Base-by-base conservation (phyloP, 805 yeast species). In the Starmerella floricola region DNA sequence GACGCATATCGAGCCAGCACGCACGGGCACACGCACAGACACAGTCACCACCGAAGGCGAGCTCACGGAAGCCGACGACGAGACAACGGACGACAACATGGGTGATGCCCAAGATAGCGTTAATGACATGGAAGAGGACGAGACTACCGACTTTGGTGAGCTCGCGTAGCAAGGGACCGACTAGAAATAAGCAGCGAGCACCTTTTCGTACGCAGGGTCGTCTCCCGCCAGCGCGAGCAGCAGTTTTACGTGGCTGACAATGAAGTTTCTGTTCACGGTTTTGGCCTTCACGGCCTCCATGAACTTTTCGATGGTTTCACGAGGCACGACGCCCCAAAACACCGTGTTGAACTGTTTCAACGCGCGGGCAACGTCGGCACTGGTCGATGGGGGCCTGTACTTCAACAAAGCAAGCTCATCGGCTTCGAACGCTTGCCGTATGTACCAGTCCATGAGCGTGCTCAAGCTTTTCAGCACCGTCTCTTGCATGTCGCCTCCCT, bases 391-490 rank as follows among this genome's bases (percentile, higher is more conserved):
- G n/a, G 15, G 29, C n/a, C 23, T 6, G 29, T 44, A 44, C 26
- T 36, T 27, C 12, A 44, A 11, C 12, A 11, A 16, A n/a, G 8
- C 16, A 11, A 44, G 38, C 19, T 40, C 45, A 5, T 43, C 48
- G 12, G 13, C 40, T 16, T n/a, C 23, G 28, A 15, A 45, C 4
- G 6, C 27, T n/a, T 15, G 41, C 31, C 26, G 47, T 13, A 44
- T n/a, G 12, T 42, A 42, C 45, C 46, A 47, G 36, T 47, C 49
- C 6, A 39, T 12, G 11, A 47, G 40, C 3, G 19, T 12, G 23
- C 27, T 24, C 4, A 46, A 13, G 27, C 35, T 46, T 1, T 8
- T 17, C 17, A 29, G 16, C 12, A 46, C 8, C 6, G 13, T 20
- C 15, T 18, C 31, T 34, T 33, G 30, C 27, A 41, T 10, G 2